Base-by-base conservation (phyloP, 257 asterid genomes). In the Phtheirospermum japonicum region DNA sequence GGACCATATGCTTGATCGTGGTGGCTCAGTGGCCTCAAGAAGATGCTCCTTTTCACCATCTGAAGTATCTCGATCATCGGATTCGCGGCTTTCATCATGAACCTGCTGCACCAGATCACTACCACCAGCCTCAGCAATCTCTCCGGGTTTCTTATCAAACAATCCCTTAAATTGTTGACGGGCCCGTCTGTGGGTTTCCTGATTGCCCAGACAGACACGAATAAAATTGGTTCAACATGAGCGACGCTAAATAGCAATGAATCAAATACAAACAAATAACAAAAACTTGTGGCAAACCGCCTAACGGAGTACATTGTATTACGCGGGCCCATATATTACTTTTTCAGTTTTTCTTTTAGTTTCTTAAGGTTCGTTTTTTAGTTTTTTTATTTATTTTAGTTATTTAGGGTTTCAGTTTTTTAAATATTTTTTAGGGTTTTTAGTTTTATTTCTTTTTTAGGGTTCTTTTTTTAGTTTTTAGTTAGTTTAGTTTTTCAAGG, bases 101-200 rank as follows among this genome's bases (percentile, higher is more conserved):
- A 30, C 75, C 23, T 59, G 75, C 53, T 77, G 82, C 7, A 2
- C 70, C 30, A 5, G n/a, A 37, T 80, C 87, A 13, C 18, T 45
- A 31, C 55, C 75, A 48, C 75, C 85, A 40, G 75, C 88, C 65
- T 79, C 99, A 0, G 95, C 65, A 34, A 93, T 93, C 67, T 87
- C 96, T 26, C 99, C 99, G 20, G 99, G 99, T 67, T 82, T 93
- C 88, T 93, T 93, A 85, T 93, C 96, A 32, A 89, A 93, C 57
- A 93, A 64, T 60, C 99, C 99, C 77, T 89, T 87, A 43, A 87
- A 93, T 56, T 93, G 99, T 57, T 70, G 68, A 6, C 90, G 89
- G 20, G 91, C 95, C 55, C 70, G 82, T 68, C 70, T 74, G 10
- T 87, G 84, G 14, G 78, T 66, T 67, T 89, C 99, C 97, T 92